Conservation (phyloP, 331 rosid species). For the Quercus phellos region DNA sequence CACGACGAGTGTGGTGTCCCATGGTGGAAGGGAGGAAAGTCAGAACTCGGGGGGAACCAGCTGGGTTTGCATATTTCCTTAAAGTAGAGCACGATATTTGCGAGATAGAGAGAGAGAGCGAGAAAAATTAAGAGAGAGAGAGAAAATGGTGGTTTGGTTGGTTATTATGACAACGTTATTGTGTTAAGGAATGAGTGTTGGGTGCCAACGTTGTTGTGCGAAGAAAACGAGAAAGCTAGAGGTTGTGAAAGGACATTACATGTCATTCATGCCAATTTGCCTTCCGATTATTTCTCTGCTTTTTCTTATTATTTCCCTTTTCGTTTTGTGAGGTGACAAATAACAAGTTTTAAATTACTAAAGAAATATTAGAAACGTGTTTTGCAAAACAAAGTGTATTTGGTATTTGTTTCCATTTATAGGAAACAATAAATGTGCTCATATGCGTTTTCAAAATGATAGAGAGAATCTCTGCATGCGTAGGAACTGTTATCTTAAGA, state of each 20-base stretch:
- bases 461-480: no score
- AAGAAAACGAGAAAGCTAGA: constrained; percentile 31
- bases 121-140: no score
- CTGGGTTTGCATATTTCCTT: constrained; percentile 28
- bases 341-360: neutral
- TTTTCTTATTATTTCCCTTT: no score
- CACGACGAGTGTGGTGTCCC: constrained; percentile 83
- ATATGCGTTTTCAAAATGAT: no score
- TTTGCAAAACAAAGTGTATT: no score
- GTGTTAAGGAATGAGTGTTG: constrained; percentile 21
- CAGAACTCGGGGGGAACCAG: constrained; percentile 30
- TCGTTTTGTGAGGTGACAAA: neutral
- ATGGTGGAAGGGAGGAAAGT: constrained; percentile 26
- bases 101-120: neutral
- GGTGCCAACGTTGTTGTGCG: constrained; percentile 44
- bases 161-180: constrained; percentile 30
- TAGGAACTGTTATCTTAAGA: no score
- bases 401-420: no score
- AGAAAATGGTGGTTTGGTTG: neutral
- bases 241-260: neutral
- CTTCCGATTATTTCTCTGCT: constrained; percentile 8
- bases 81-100: constrained; percentile 3
- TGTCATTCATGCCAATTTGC: neutral
- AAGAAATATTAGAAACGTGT: no score
- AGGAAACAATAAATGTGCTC: no score